Conservation (phyloP, 768 basidiomycete species). For the Cyathus striatus region DNA sequence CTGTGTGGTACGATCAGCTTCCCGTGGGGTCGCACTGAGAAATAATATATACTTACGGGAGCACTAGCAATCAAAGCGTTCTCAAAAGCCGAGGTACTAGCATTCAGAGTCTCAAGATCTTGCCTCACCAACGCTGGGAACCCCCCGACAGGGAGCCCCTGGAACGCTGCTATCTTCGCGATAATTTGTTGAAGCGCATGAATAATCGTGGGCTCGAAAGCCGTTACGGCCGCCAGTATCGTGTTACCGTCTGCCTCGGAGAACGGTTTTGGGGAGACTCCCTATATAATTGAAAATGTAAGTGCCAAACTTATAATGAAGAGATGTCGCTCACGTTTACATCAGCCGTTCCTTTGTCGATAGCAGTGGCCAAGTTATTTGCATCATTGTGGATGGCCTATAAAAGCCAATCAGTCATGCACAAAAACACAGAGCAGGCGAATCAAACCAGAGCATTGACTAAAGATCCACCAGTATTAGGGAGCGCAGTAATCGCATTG, state of each 20-base stretch:
- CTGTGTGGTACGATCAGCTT: slow-evolving; percentile 6
- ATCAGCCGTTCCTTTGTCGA: slow-evolving; percentile 22
- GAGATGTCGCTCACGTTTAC: slow-evolving; percentile 17
- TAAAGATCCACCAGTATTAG: slow-evolving; percentile 16
- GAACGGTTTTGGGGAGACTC: slow-evolving; percentile 11
- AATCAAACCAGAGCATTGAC: slow-evolving; percentile 18
- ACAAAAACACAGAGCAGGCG: slow-evolving; percentile 7
- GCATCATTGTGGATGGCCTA: slow-evolving; percentile 20
- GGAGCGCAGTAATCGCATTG: slow-evolving; percentile 22
- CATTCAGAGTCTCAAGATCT: slow-evolving; percentile 18
- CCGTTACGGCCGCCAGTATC: slow-evolving; percentile 14
- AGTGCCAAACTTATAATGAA: too few relatives aligned
- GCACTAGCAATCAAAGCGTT: slow-evolving; percentile 15
- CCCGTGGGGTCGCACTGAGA: background rate
- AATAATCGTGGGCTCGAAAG: slow-evolving; percentile 10
- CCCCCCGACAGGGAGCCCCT: slow-evolving; percentile 13
- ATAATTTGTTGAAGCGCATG: slow-evolving; percentile 13
- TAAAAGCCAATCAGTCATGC: background rate
- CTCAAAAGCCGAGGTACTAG: slow-evolving; percentile 18
- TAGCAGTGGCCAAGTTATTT: slow-evolving; percentile 9
- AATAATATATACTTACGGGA: slow-evolving; percentile 15
- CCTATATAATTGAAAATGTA: background rate
- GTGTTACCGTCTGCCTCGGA: slow-evolving; percentile 15
- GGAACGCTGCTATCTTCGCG: slow-evolving; percentile 18
- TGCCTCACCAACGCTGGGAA: slow-evolving; percentile 16